Evolutionary conservation across 306 rosid species (phyloP).

Genomic region (Prunus mira): DNA sequence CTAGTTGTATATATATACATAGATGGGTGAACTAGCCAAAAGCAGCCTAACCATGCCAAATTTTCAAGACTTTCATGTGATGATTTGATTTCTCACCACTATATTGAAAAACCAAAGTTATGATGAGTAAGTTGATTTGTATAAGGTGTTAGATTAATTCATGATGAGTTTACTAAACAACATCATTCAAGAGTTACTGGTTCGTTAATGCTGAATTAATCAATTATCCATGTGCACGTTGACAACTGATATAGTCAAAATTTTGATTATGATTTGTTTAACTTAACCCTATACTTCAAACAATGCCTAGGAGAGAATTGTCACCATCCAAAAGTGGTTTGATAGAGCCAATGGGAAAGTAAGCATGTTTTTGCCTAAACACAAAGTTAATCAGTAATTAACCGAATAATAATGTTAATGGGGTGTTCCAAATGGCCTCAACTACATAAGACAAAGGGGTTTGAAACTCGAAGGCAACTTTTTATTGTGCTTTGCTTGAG

Average conservation of each 20-base stretch:
- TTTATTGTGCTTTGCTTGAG: not conserved
- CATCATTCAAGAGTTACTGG: not conserved
- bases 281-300: not conserved
- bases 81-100: conserved; percentile 4
- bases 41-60: not conserved
- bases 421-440: conserved; percentile 1
- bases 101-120: no score
- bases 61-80: not conserved
- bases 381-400: not conserved
- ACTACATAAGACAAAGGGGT: not conserved
- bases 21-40: not conserved
- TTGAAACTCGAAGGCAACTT: not conserved
- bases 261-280: not conserved
- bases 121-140: not conserved
- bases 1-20: no score
- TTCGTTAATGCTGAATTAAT: no score
- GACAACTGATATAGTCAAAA: not conserved
- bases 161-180: not conserved
- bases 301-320: not conserved
- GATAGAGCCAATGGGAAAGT: not conserved
- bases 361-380: not conserved
- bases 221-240: not conserved
- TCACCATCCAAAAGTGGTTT: not conserved
- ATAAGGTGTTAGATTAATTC: not conserved
- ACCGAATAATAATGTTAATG: not conserved